Percentiles rank a stretch among this genome's conserved stretches.
phyloP scores from a whole-genome alignment of 1,284 basidiomycete species.

The Cutaneotrichosporon cutaneum region DNA sequence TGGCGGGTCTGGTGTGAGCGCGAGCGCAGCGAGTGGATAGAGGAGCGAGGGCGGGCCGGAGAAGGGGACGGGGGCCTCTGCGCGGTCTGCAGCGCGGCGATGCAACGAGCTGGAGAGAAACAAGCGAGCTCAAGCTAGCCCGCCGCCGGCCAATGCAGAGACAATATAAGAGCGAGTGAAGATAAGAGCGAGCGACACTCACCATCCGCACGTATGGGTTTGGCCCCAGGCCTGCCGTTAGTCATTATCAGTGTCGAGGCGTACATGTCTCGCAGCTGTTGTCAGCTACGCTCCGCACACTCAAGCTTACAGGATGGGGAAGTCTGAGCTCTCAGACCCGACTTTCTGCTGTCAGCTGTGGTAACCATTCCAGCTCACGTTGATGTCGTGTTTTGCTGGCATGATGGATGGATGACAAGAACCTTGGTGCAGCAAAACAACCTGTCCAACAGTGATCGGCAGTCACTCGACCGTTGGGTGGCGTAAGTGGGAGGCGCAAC shows the following conservation, averaged over 20 bases:
- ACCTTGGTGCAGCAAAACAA: background rate
- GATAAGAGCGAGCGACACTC: slow-evolving; percentile 33
- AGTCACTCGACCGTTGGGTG: slow-evolving; percentile 1
- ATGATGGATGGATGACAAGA: slow-evolving; percentile 22
- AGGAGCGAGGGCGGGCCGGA: background rate
- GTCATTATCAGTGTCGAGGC: slow-evolving; percentile 38
- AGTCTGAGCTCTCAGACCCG: slow-evolving; percentile 52
- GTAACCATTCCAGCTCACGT: slow-evolving; percentile 33
- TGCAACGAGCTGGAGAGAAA: no score
- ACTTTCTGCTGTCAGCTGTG: slow-evolving; percentile 41
- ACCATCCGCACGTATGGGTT: slow-evolving; percentile 92
- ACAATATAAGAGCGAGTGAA: background rate
- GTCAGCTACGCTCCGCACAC: background rate
- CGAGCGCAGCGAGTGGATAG: slow-evolving; percentile 40
- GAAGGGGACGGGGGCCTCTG: slow-evolving; percentile 32
- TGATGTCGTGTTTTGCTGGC: slow-evolving; percentile 52
- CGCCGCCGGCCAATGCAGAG: no score
- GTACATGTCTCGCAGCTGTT: slow-evolving; percentile 75
- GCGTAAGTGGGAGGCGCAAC: background rate
- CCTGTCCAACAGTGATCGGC: background rate
- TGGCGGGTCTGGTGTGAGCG: slow-evolving; percentile 73
- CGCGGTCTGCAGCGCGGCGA: no score
- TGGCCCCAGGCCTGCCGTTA: slow-evolving; percentile 67
- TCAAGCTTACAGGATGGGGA: slow-evolving; percentile 49
- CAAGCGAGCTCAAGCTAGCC: background rate